Conservation (phyloP, 805 yeast species). For the Yarrowia bubula region DNA sequence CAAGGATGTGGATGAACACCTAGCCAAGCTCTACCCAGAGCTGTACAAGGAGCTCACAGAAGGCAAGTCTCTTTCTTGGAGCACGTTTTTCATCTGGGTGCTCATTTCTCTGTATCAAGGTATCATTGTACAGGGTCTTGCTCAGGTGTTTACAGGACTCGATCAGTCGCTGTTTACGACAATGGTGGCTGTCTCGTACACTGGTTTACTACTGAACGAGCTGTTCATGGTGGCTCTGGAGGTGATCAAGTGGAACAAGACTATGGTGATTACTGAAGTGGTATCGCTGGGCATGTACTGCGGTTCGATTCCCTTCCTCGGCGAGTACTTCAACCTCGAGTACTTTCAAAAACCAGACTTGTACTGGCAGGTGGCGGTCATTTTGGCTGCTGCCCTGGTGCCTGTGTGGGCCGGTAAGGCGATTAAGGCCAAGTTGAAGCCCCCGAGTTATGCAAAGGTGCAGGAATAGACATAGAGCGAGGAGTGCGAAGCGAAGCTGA, state of each 20-base stretch:
- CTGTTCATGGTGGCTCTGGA: conserved; percentile 90
- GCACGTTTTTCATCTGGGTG: conserved; percentile 90
- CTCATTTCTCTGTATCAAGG: conserved; percentile 91
- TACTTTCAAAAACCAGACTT: conserved; percentile 58
- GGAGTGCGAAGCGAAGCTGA: no score
- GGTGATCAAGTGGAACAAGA: conserved; percentile 84
- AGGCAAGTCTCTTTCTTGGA: conserved; percentile 81
- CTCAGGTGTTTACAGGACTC: conserved; percentile 74
- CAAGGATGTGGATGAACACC: conserved; percentile 82
- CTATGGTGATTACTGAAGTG: conserved; percentile 71
- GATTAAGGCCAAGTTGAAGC: conserved; percentile 71
- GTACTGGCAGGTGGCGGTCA: conserved; percentile 65
- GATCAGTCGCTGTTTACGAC: conserved; percentile 52
- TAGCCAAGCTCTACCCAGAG: conserved; percentile 91
- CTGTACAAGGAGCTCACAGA: conserved; percentile 86
- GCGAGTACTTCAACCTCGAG: conserved; percentile 78
- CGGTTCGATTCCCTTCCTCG: conserved; percentile 75
- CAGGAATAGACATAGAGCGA: conserved; percentile 51
- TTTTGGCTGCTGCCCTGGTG: conserved; percentile 65
- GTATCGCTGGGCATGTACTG: conserved; percentile 66
- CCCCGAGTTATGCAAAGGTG: conserved; percentile 96
- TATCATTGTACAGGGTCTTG: conserved; percentile 70
- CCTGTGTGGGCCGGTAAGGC: conserved; percentile 89
- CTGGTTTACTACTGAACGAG: conserved; percentile 79
- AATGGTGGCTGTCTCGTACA: conserved; percentile 85